Base-by-base conservation (phyloP, 208 protist species). In the Ichthyophonus hoferi region DNA sequence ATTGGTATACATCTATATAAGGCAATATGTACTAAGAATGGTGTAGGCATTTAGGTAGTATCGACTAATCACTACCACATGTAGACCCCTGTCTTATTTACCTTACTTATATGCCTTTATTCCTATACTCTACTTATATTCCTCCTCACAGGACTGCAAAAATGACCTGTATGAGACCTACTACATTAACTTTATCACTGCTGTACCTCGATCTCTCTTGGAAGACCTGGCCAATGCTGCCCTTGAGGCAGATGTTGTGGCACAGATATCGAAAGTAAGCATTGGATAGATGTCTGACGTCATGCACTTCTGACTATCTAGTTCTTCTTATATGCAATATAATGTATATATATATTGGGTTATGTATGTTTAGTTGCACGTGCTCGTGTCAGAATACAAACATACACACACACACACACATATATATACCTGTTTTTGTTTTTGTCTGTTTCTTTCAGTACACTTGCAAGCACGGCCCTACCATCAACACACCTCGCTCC, bases 151-250 rank as follows among this genome's bases (percentile, higher is more conserved):
- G 79, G 94, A 96, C 43, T 92, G 87, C 40, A 78, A 43, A 17
- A 79, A 79, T 17, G 40, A 89, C 0, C 77, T 96, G 40, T 96
- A 96, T 89, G 94, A 96, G 67, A 42, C 81, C 12, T 90, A 94
- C 77, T 88, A 95, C 58, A 40, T 96, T 40, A 95, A 96, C 90
- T 96, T 96, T 88, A 89, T 94, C 33, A 90, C 93, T 40, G 39
- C 90, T 50, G 58, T 95, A 24, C 87, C 93, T 7, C 83, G 93
- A 14, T 17, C 79, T 35, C 40, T 95, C 14, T 89, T 95, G 17
- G 93, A 96, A 58, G 78, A 91, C 39, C 87, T 96, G 0, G 94
- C 93, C 24, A 87, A 78, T 34, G 77, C 86, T 33, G 88, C 92
- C 0, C 85, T 94, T n/a, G 87, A 93, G 37, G 78, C 90, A 14